Percentiles rank a stretch among this genome's conserved stretches.
These are phyloP conservation scores for Didymellaceae sp. DNA, from an alignment of 2,329 filamentous ascomycete species.

Conservation along the genomic window DNA sequence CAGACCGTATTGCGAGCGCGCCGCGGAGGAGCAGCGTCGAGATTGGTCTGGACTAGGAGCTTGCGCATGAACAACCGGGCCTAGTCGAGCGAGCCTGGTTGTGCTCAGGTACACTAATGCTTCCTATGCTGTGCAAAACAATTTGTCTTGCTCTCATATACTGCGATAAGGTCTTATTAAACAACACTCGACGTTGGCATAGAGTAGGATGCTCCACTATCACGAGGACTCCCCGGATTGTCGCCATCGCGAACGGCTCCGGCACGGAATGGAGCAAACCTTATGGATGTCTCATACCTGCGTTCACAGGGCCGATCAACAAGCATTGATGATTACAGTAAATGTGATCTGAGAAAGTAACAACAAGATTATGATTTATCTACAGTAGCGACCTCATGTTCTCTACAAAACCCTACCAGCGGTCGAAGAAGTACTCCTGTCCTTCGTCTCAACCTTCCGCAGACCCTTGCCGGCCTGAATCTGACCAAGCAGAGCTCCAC, in stretches of 20 bases:
- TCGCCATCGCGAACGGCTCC: neutral
- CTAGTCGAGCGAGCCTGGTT: no score
- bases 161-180: no score
- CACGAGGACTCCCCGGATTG: conserved; percentile 6
- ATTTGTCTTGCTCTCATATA: no score
- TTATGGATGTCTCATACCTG: no score
- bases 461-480: conserved; percentile 81
- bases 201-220: conserved; percentile 1
- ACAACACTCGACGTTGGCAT: neutral
- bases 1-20: no score
- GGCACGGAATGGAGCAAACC: no score
- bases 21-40: no score
- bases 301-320: neutral
- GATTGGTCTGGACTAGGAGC: no score
- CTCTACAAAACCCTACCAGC: conserved; percentile 72
- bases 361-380: conserved; percentile 22
- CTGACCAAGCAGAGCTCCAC: conserved; percentile 74
- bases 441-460: conserved; percentile 88
- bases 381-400: conserved; percentile 18
- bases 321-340: neutral
- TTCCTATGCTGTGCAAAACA: no score
- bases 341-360: neutral
- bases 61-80: no score
- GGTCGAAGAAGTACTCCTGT: conserved; percentile 74
- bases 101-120: no score